phyloP scores from a whole-genome alignment of 768 basidiomycete genomes.

The Rhizopogon vesiculosus region DNA sequence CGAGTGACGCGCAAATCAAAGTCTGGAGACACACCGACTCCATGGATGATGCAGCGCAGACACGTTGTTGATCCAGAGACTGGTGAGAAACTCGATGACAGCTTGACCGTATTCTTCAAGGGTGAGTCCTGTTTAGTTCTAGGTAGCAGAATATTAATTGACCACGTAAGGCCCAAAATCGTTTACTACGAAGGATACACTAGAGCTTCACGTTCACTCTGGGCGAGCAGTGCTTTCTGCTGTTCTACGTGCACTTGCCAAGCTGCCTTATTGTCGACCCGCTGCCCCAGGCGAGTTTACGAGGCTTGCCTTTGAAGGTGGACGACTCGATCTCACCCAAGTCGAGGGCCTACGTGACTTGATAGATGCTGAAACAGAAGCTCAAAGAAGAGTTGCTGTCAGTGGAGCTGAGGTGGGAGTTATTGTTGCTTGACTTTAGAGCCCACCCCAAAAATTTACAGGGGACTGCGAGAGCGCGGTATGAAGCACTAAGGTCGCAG shows the following conservation, averaged over 20 bases:
- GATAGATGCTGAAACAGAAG: conserved; percentile 85
- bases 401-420: conserved; percentile 59
- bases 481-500: conserved; percentile 57
- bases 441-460: conserved; percentile 22
- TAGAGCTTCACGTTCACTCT: conserved; percentile 87
- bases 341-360: conserved; percentile 86
- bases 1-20: conserved; percentile 41
- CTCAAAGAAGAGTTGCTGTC: conserved; percentile 71
- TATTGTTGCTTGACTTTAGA: background rate
- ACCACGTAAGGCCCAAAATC: conserved; percentile 59
- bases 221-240: conserved; percentile 76
- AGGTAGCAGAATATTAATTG: background rate
- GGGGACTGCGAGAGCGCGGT: conserved; percentile 59
- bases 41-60: conserved; percentile 71
- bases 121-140: conserved; percentile 35
- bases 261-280: conserved; percentile 61
- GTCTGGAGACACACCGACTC: conserved; percentile 32
- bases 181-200: conserved; percentile 76
- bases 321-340: conserved; percentile 81
- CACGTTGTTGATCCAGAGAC: conserved; percentile 59
- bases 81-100: conserved; percentile 68
- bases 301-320: conserved; percentile 73
- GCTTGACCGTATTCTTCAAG: conserved; percentile 77
- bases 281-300: conserved; percentile 91
- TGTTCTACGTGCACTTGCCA: conserved; percentile 58